Base-by-base conservation (phyloP, 2,329 filamentous ascomycete species). In the Aspergillus sp. region DNA sequence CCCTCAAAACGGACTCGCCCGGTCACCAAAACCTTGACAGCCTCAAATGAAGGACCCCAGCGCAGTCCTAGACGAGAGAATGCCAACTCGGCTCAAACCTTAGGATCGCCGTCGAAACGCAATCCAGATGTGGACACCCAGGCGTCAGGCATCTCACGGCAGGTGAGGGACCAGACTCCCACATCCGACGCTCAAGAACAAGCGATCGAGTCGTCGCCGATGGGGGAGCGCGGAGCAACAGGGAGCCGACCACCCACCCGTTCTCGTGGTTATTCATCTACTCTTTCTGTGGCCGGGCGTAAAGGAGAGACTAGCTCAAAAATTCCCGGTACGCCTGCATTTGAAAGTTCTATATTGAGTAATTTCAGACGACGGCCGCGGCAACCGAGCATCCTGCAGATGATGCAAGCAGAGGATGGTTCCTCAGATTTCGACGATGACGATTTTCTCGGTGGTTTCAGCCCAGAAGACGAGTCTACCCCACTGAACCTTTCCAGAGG, bases 401-500 rank as follows among this genome's bases (percentile, higher is more conserved):
- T 79, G 71, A 75, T 79, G 72, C 75, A 78, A 47, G 73, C 73
- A 16, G 75, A 77, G 36, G 75, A 75, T 58, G 69, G 65, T n/a
- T 73, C 74, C 24, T 73, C 74, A 26, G 72, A 75, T 18, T 58
- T 75, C 59, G 65, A 68, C 36, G 65, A 78, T 52, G 75, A 78
- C 49, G 76, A 78, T 58, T 78, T 79, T 59, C 70, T 80, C 18
- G 77, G 76, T 31, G 75, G 73, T 9, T 70, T 80, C 52, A 75
- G 73, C 49, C 77, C 78, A 0, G 71, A 79, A 57, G 78, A 80
- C 65, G 77, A 80, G 60, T 80, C 78, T 18, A 80, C 78, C 7
- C 78, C 78, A 2, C 62, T 80, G 47, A 74, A 77, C 60, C 59
- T 74, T 31, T 57, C 73, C 14, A 72, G 69, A 55, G 67, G 71